Evolutionary conservation across 1,284 basidiomycete species (phyloP), one percentile per base, ranked within the genome.

Genomic region (Fistulinella cinereoalba): DNA sequence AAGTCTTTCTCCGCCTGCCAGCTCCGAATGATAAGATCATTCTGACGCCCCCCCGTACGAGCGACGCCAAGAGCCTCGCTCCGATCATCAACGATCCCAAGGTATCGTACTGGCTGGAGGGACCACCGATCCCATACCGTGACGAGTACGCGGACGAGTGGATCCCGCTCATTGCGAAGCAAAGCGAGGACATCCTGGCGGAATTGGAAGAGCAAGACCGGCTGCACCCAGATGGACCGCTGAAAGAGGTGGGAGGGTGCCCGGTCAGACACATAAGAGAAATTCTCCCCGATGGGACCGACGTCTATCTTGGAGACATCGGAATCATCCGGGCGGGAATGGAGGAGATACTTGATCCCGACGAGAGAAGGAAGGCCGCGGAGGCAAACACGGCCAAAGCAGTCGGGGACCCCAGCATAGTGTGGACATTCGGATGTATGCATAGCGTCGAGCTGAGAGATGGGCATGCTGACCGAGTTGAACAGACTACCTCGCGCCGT

Each of bases 71-170:
- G 12, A 52, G 54, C 21, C 47, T 71, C 22, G 55, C 70, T 9
- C 50, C 63, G 3, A 60, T 71, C 48, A 53, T 83, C 56, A 83
- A 81, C 51, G 76, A 84, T 59, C 70, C 71, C 19, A 54, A 61
- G 4, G 68, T 85, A 9, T 71, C 69, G 43, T 53, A 58, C 24
- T 76, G 71, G 73, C 54, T 83, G 3, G 55, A 58, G 22, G 66
- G 68, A 10, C 72, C 76, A 0, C 78, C 80, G 0, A 70, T 71
- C 46, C 83, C 83, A 8, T 83, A 83, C 64, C 57, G 59, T 8
- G 60, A 63, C 37, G 71, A 74, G 60, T 57, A 71, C 54, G 73
- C 72, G 5, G 55, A 60, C 6, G 44, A 47, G 7, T 75, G 71
- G 71, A 29, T 71, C 7, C 31, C 48, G 13, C 22, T 37, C 8